Evolutionary conservation across 1,139 yeast species (phyloP), one percentile per base, ranked within the genome.

Genomic region (Magnusiomyces paraingens): DNA sequence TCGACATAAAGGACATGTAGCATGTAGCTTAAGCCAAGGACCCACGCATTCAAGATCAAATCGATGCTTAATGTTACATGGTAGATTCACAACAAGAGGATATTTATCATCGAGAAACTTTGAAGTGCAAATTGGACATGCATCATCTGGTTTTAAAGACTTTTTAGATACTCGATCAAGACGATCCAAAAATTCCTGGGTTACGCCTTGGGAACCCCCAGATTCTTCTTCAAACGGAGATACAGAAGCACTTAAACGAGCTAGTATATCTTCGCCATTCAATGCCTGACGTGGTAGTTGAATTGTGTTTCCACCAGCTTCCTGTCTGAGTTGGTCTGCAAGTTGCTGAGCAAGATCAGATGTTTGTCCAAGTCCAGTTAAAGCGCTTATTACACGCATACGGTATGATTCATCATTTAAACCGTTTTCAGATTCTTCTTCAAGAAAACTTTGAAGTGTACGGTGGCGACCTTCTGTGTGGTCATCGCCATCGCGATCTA

Each of bases 1-100:
- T 59, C 98, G 74, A 66, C 98, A 91, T 65, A 91, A 70, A 0
- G 98, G 98, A 66, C 98, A 91, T 0, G 95, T 89, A 1, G 84
- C 75, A 63, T 87, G 85, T 57, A 83, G 73, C 59, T 81, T 81
- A 52, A 91, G 73, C 98, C 98, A 91, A 0, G 96, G 94, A 0
- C 86, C 86, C 44, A 91, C 82, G 67, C 98, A 91, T 62, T 91
- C 97, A 61, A 90, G 73, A 66, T 91, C 98, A 69, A 87, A 91
- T 42, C 77, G 76, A 68, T 91, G 98, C 49, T 75, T 79, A 3
- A 72, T 66, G 49, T 78, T 77, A 66, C 97, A 93, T 0, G 96
- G 96, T 39, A 91, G 74, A 61, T 78, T 73, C 17, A 89, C 96
- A 12, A 91, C 82, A 54, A 91, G 73, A 1, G 97, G 96, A 62